Conservation (phyloP, 441 rosid species). For the Adansonia grandidieri region DNA sequence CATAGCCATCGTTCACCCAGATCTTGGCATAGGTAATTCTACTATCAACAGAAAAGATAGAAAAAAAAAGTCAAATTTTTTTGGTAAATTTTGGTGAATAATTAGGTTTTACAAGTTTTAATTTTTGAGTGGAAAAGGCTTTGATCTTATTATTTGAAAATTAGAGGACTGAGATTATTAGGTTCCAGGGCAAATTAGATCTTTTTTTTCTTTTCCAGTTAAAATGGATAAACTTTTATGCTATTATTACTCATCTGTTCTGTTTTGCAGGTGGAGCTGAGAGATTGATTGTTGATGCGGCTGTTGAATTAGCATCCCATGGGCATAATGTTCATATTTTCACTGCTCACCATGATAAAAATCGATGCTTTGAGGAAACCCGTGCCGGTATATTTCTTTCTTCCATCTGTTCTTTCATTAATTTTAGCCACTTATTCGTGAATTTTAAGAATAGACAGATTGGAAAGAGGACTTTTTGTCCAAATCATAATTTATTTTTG, state of each 20-base stretch:
- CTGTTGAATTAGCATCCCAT: constrained; percentile 73
- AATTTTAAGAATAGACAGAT: background rate
- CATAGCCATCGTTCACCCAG: constrained; percentile 78
- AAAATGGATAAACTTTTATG: background rate
- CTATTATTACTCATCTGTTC: background rate
- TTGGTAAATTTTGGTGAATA: background rate
- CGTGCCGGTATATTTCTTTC: constrained; percentile 51
- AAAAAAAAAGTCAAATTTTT: background rate
- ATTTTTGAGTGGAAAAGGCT: background rate
- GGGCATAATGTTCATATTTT: constrained; percentile 86
- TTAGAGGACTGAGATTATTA: background rate
- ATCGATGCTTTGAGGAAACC: constrained; percentile 91
- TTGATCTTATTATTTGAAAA: constrained; percentile 12
- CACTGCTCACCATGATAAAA: constrained; percentile 87
- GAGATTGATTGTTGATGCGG: constrained; percentile 91
- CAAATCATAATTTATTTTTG: background rate
- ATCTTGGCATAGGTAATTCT: constrained; percentile 71
- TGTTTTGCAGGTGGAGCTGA: constrained; percentile 82
- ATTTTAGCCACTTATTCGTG: background rate
- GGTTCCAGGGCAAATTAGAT: background rate
- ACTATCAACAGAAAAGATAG: background rate
- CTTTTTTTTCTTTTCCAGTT: background rate
- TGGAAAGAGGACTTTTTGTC: background rate
- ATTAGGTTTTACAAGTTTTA: background rate
- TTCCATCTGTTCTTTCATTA: background rate